Conservation (phyloP, 2,329 filamentous ascomycete genomes). For the Dichotomopilus funicola region DNA sequence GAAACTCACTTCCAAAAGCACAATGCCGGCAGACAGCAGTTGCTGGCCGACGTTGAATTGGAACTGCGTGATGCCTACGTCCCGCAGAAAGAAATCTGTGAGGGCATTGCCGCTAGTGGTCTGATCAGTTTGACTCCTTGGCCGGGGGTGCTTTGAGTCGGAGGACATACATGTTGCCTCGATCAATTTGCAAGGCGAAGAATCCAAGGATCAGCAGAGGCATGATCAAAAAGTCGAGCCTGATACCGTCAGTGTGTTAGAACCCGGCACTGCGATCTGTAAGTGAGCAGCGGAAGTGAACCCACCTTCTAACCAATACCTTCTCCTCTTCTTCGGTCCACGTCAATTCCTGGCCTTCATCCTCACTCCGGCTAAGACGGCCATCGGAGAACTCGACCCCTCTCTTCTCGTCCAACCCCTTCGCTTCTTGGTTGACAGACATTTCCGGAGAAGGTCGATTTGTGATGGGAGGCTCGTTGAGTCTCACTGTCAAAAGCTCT, state of each 20-base stretch:
- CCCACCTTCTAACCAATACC: conserved; percentile 19
- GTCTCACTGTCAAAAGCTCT: background rate
- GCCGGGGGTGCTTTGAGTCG: no score
- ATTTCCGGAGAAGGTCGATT: no score
- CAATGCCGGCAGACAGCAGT: conserved; percentile 43
- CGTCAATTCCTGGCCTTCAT: conserved; percentile 16
- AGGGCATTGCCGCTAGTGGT: conserved; percentile 41
- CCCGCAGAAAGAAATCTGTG: conserved; percentile 43
- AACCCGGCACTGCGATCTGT: background rate
- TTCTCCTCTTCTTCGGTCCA: conserved; percentile 23
- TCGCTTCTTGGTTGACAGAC: background rate
- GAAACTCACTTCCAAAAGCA: conserved; percentile 34
- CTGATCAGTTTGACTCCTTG: background rate
- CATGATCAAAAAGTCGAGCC: conserved; percentile 37
- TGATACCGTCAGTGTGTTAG: conserved; percentile 17
- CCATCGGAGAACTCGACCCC: conserved; percentile 11
- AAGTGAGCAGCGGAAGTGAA: background rate
- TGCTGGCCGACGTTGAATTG: conserved; percentile 49
- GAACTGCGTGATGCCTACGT: conserved; percentile 42
- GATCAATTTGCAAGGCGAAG: conserved; percentile 36
- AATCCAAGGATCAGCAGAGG: conserved; percentile 39
- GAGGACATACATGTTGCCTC: conserved; percentile 32
- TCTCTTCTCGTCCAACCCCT: conserved; percentile 14
- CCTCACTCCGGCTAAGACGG: conserved; percentile 15
- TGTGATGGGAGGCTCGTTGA: background rate